phyloP scores from a whole-genome alignment of 1,284 basidiomycete genomes.

The Sporisorium scitamineum region DNA sequence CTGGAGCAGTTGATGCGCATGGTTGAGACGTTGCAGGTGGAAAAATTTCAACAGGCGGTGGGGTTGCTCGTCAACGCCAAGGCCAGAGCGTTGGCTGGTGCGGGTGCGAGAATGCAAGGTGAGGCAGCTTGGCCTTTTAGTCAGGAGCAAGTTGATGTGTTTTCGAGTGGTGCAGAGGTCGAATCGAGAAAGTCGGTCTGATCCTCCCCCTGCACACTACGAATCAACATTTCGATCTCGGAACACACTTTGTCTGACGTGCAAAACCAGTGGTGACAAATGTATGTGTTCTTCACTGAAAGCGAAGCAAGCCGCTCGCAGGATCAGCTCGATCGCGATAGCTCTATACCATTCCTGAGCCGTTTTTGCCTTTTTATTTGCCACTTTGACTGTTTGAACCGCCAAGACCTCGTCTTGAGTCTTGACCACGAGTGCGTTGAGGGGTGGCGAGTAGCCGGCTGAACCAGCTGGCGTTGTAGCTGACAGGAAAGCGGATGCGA shows the following conservation, averaged over 20 bases:
- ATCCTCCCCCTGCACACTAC: not conserved
- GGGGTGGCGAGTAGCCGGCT: constrained; percentile 16
- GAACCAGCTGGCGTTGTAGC: constrained; percentile 3
- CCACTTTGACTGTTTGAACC: constrained; percentile 29
- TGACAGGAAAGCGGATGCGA: not conserved
- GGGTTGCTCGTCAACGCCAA: constrained; percentile 10
- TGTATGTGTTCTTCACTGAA: not conserved
- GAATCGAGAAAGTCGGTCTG: constrained; percentile 15
- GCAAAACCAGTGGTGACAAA: too few species aligned
- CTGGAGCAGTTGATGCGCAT: constrained; percentile 1
- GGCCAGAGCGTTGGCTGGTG: not conserved
- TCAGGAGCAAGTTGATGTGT: not conserved
- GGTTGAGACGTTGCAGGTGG: not conserved
- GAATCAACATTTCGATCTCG: not conserved
- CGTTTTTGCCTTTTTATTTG: constrained; percentile 38
- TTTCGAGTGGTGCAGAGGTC: not conserved
- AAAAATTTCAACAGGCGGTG: constrained; percentile 4
- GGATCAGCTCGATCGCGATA: constrained; percentile 51
- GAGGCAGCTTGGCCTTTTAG: constrained; percentile 19
- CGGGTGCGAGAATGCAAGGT: not conserved
- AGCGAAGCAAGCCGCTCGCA: constrained; percentile 10
- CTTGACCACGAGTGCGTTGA: constrained; percentile 29
- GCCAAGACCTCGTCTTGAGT: constrained; percentile 7
- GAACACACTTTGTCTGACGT: not conserved
- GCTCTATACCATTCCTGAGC: constrained; percentile 53